A percentile compares a stretch with the other conserved stretches of the same genome.
Conservation (phyloP, 345 rosid species). For the Gossypium stocksii region DNA sequence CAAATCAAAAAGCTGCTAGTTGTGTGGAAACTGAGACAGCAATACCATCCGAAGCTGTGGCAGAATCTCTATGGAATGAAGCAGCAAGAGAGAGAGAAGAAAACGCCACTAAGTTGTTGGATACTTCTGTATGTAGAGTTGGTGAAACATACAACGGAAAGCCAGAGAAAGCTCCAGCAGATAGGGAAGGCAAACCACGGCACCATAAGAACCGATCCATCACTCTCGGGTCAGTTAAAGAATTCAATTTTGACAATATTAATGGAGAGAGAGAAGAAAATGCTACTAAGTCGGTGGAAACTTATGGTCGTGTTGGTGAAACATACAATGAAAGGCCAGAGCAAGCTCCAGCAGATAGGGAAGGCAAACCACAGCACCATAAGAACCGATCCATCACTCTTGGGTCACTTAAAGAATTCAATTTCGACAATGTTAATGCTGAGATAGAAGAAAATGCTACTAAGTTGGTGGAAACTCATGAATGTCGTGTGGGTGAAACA, state of each 20-base stretch:
- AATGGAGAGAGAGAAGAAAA: conserved; percentile 36
- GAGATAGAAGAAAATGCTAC: background rate
- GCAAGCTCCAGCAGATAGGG: conserved; percentile 25
- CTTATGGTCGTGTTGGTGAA: conserved; percentile 25
- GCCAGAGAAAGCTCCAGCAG: conserved; percentile 28
- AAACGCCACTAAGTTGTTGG: conserved; percentile 18
- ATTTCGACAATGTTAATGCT: conserved; percentile 57
- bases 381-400: conserved; percentile 49
- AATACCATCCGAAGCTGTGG: conserved; percentile 31
- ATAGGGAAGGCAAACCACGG: conserved; percentile 19
- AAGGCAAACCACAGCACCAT: conserved; percentile 29
- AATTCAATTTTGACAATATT: conserved; percentile 58
- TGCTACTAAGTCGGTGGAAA: conserved; percentile 18
- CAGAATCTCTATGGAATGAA: conserved; percentile 24
- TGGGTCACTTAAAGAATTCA: conserved; percentile 65
- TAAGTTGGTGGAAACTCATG: background rate
- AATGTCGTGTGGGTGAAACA: background rate
- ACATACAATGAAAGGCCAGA: conserved; percentile 27
- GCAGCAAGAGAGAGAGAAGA: conserved; percentile 22
- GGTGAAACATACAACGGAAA: conserved; percentile 29
- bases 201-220: conserved; percentile 47
- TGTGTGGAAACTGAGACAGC: conserved; percentile 42
- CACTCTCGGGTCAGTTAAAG: conserved; percentile 57
- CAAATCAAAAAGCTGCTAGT: conserved; percentile 41
- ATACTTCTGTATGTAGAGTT: conserved; percentile 12